Evolutionary conservation across 169 alveolate species (phyloP), one percentile per base, ranked within the genome.

Genomic region (Plasmodium yoelii): DNA sequence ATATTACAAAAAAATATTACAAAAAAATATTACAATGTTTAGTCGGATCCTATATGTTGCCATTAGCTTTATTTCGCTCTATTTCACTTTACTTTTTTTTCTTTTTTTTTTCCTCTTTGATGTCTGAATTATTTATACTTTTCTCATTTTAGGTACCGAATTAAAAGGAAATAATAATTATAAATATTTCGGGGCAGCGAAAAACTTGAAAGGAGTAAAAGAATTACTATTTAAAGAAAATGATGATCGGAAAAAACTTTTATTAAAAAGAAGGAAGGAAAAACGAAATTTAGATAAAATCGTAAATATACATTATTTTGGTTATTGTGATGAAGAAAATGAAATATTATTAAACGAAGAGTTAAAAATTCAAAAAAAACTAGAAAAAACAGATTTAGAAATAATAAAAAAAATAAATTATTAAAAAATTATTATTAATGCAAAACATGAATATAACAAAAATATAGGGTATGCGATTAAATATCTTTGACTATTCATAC

Each of bases 141-240:
- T 55, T 4, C 56, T 5, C 28, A 6, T 46, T 19, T 74, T 13
- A 82, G 91, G 97, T 8, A 87, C 93, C 15, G 97, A 94, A 72
- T 87, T 95, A 39, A 95, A 94, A 73, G 97, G 97, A 64, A 88
- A 94, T 24, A 97, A 95, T 59, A 98, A 98, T 56, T 98, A 97
- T 94, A 94, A 94, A 65, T 98, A 98, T 91, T 98, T 95, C 80
- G 99, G 99, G 2, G 99, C 99, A 2, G 99, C 99, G 8, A 98
- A 96, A 93, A 95, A 97, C 71, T 95, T 98, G 42, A 98, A 98
- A 2, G 98, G 98, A 26, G 99, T 98, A 9, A 92, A 97, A 42
- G 99, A 98, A 87, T 94, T 97, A 67, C 94, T 98, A 90, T 92
- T 88, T 34, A 93, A 96, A 87, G 97, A 94, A 68, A 93, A 77